Evolutionary conservation across 1,284 basidiomycete genomes (phyloP), one percentile per base, ranked within the genome.

Genomic region (Bondarzewia mesenterica): DNA sequence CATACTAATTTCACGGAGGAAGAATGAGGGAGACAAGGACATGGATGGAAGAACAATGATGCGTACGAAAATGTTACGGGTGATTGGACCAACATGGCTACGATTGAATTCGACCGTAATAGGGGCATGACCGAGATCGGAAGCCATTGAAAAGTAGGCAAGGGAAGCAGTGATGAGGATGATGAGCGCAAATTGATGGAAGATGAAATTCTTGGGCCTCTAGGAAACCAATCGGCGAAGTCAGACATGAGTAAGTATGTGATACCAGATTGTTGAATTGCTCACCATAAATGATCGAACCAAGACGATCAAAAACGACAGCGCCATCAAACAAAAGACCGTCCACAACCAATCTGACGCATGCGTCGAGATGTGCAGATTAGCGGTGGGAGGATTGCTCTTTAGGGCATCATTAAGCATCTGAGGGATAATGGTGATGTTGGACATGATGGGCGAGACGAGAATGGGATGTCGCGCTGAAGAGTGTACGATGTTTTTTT

Each of bases 101-200:
- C 71, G 62, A 37, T 58, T 52, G 58, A 75, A 81, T 58, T 79
- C 74, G 49, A 74, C 71, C 2, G 43, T 48, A 52, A 80, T 60
- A 36, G 75, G 66, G 3, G 78, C 73, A 42, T 65, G 67, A 23
- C 82, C 81, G 46, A 82, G 69, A 60, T 82, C 69, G 10, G 77
- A 78, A 1, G 81, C 81, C 74, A 81, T 75, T 16, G 70, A 66
- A 61, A 79, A 81, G 66, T 73, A 74, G 1, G 71, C 60, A 44
- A 77, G 61, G 2, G 65, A 50, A 0, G 69, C 60, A 1, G 72
- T 73, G 2, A 71, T 65, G 20, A 79, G 60, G 16, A 78, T 67
- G 52, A 76, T 64, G 29, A 71, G 56, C 16, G 67, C 67, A 15
- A 78, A 58, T 50, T 75, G 71, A 58, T 78, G 74, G 65, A 77